These are phyloP conservation scores for Lepraria neglecta DNA, from an alignment of 495 filamentous ascomycete genomes.

Conservation along the genomic window DNA sequence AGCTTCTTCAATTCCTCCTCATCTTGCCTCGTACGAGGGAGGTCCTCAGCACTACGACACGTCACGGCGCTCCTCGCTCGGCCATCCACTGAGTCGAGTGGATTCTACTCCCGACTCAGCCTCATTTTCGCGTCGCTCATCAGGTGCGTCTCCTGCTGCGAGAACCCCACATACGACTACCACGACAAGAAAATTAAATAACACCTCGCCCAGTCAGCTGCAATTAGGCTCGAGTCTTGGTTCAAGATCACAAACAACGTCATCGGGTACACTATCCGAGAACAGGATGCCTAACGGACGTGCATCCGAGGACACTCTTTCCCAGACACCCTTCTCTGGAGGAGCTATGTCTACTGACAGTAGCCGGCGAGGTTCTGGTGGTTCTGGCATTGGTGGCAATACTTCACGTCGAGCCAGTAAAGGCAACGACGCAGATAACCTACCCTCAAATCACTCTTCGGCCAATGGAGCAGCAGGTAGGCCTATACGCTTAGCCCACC, in stretches of 20 bases:
- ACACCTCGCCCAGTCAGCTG: constrained; percentile 30
- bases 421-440: constrained; percentile 21
- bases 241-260: constrained; percentile 13
- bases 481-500: constrained; percentile 17
- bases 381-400: constrained; percentile 18
- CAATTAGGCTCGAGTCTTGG: constrained; percentile 25
- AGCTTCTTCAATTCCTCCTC: constrained; percentile 14
- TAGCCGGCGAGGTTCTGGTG: constrained; percentile 16
- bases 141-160: constrained; percentile 27
- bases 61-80: constrained; percentile 27
- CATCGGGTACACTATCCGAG: constrained; percentile 18
- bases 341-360: neutral
- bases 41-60: constrained; percentile 2
- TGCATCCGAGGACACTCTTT: constrained; percentile 28
- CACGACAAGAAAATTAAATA: constrained; percentile 26
- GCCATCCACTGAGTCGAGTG: constrained; percentile 17
- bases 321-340: constrained; percentile 20
- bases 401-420: constrained; percentile 23
- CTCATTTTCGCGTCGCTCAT: constrained; percentile 29
- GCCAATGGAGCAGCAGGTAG: constrained; percentile 12
- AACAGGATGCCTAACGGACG: constrained; percentile 24
- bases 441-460: constrained; percentile 10
- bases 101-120: constrained; percentile 15
- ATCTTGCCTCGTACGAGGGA: constrained; percentile 13
- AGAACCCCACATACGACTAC: constrained; percentile 12